Conservation (phyloP, 148 eudicot genomes). For the Bassia scoparia region DNA sequence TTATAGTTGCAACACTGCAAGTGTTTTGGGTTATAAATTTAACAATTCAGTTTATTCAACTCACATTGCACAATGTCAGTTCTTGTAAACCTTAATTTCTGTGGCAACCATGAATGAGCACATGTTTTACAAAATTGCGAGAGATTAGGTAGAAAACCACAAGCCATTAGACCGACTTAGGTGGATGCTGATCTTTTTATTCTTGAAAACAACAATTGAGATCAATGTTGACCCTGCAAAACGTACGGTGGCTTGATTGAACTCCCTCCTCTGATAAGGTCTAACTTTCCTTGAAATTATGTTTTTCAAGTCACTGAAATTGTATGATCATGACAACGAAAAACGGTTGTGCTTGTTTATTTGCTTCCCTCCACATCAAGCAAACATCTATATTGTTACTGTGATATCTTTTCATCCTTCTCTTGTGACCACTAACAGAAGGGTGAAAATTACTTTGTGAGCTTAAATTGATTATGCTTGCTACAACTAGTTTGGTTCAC, state of each 20-base stretch:
- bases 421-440: not conserved
- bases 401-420: not conserved
- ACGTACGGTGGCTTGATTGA: not conserved
- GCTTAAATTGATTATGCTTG: not conserved
- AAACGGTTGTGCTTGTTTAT: not conserved
- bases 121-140: not conserved
- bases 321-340: not conserved
- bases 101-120: not conserved
- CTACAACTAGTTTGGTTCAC: not conserved
- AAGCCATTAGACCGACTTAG: not conserved
- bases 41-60: not conserved
- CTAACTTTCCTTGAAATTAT: not conserved
- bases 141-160: not conserved
- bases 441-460: not conserved
- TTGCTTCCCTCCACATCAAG: not conserved
- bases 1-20: not conserved
- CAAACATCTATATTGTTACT: not conserved
- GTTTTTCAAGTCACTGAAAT: not conserved
- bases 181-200: not conserved
- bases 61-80: not conserved
- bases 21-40: not conserved
- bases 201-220: not conserved
- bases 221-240: not conserved
- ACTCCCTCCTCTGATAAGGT: not conserved
- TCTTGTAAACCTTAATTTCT: not conserved